Evolutionary conservation across 768 basidiomycete species (phyloP).

Genomic region (Xanthoconium stramineum): DNA sequence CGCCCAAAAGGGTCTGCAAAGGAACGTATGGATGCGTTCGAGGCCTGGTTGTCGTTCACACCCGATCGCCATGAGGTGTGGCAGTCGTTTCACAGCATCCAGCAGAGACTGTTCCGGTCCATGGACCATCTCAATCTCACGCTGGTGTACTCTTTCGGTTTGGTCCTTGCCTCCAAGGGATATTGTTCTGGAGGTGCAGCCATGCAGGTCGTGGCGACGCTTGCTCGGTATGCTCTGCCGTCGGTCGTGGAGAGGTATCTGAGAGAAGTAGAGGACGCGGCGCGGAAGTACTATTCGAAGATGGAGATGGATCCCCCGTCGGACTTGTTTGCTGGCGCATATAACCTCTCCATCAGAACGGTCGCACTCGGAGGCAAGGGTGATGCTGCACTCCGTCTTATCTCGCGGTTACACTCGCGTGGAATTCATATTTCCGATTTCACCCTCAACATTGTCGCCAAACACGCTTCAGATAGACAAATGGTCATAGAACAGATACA

Average conservation of each 20-base stretch:
- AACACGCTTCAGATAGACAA: conserved; percentile 14
- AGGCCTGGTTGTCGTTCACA: conserved; percentile 43
- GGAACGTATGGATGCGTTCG: conserved; percentile 23
- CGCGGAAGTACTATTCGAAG: conserved; percentile 8
- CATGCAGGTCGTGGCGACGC: conserved; percentile 31
- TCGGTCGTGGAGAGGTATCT: conserved; percentile 39
- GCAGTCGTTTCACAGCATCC: conserved; percentile 26
- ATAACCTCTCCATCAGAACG: conserved; percentile 40
- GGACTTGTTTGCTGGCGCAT: conserved; percentile 18
- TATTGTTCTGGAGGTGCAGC: conserved; percentile 25
- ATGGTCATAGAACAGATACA: conserved; percentile 7
- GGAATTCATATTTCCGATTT: conserved; percentile 32
- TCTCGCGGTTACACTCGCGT: conserved; percentile 35
- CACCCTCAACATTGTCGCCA: conserved; percentile 37
- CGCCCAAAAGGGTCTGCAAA: conserved; percentile 16
- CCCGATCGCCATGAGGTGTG: conserved; percentile 30
- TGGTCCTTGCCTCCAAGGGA: conserved; percentile 47
- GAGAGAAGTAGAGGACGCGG: conserved; percentile 20
- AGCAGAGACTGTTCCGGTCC: conserved; percentile 32
- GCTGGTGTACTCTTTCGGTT: conserved; percentile 41
- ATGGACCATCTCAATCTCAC: conserved; percentile 31
- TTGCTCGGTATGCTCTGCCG: conserved; percentile 43
- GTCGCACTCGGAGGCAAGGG: conserved; percentile 38
- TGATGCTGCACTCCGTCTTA: conserved; percentile 42
- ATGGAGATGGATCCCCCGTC: conserved; percentile 2